Base-by-base conservation (phyloP, 768 basidiomycete species). In the Tylopilus subfusipes region DNA sequence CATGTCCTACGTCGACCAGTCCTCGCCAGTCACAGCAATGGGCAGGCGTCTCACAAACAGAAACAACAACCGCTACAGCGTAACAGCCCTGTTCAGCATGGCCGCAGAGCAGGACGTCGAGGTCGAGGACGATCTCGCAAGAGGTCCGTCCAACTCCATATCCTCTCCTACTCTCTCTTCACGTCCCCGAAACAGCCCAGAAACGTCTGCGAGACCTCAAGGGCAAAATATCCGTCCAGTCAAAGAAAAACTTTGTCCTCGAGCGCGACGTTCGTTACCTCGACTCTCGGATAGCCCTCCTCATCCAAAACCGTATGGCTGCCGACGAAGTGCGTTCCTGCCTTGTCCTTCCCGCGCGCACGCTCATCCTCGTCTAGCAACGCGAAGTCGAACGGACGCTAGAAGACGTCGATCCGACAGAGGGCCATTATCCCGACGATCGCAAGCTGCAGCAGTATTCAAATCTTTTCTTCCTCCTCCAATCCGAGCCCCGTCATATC, bases 221-320 rank as follows among this genome's bases (percentile, higher is more conserved):
- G 76, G 83, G 88, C 25, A 90, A 94, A 68, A 99, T 99, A 56
- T 98, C 97, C 14, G 90, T 93, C 0, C 97, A 98, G 75, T 95
- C 93, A 51, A 99, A 99, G 82, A 98, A 98, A 84, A 99, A 99
- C 76, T 99, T 99, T 64, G 97, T 99, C 38, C 82, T 99, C 12
- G 97, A 99, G 71, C 88, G 97, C 42, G 97, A 99, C 72, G 97
- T 99, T 31, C 88, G 97, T 48, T 99, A 98, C 71, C 85, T 99
- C 40, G 97, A 99, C 76, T 92, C 91, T 34, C 83, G 97, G 51
- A 99, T 99, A 66, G 97, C 96, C 11, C 78, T 99, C 38, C 82
- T 99, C 63, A 99, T 99, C 65, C 95, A 98, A 75, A 98, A 99
- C 70, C 84, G 95, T 60, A 97, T 98, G 92, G 95, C 91, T 45